Base-by-base conservation (phyloP, 805 yeast species). In the Candida vaughaniae region DNA sequence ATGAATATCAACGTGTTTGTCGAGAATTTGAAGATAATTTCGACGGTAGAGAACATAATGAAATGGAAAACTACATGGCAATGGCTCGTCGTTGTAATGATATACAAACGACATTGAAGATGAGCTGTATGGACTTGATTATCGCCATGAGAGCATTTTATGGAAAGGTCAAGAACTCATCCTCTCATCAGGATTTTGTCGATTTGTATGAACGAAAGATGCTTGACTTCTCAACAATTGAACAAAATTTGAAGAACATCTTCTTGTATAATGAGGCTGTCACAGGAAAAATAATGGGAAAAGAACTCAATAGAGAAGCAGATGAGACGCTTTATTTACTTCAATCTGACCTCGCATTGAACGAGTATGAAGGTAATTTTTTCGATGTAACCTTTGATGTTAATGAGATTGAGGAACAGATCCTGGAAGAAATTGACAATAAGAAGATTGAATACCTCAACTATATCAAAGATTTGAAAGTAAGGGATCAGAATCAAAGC, bases 61-160 rank as follows among this genome's bases (percentile, higher is more conserved):
- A n/a, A n/a, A n/a, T n/a, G n/a, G n/a, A n/a, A n/a, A n/a, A n/a
- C n/a, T n/a, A n/a, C n/a, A n/a, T n/a, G n/a, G n/a, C n/a, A n/a
- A 20, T 20, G 23, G 23, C 23, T 10, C 6, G 10, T 6, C 10
- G 6, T 11, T 27, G 30, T 14, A 35, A 25, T 20, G 39, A 34
- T 4, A 25, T 42, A 11, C 32, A 36, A 22, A 30, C 43, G 6
- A 9, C 25, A 3, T 25, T 38, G 6, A 29, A 27, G 15, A 30
- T 25, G 1, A 52, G 56, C 32, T 39, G 58, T 6, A 56, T 60
- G 29, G 74, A 70, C 47, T 32, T 66, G 3, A 16, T 64, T 15
- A 53, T 56, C 2, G 53, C 66, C 1, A 38, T 71, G 25, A 60
- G 60, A 31, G 47, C 60, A 1, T 70, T 69, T 39, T 53, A 60